A percentile compares a stretch with the other conserved stretches of the same genome.
Evolutionary conservation across 805 yeast species (phyloP).

Genomic region (Saturnispora halmiae): DNA sequence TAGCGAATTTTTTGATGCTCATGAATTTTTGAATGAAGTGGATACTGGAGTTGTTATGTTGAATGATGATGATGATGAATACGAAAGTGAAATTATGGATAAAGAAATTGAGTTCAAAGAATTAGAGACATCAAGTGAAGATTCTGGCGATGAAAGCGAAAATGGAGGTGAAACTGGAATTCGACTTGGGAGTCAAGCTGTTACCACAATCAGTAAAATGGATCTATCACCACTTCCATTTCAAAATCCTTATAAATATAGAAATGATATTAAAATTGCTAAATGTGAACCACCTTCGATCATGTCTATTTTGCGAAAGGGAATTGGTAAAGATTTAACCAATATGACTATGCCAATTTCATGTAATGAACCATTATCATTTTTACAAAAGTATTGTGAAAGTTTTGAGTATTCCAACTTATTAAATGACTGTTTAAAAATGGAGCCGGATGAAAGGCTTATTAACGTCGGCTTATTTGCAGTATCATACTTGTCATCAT

Average conservation of each 20-base stretch:
- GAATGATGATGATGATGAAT: constrained; percentile 21
- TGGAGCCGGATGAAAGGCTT: constrained; percentile 48
- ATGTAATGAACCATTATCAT: constrained; percentile 82
- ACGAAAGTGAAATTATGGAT: background rate
- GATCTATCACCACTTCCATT: constrained; percentile 65
- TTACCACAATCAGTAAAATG: background rate
- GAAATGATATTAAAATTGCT: constrained; percentile 50
- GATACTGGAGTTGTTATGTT: constrained; percentile 50
- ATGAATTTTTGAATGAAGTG: constrained; percentile 44
- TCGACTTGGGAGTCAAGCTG: background rate
- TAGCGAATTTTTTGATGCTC: constrained; percentile 61
- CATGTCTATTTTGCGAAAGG: constrained; percentile 70
- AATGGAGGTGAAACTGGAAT: background rate
- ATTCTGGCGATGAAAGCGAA: constrained; percentile 1
- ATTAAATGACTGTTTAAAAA: constrained; percentile 44
- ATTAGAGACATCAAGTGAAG: constrained; percentile 3
- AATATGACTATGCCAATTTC: constrained; percentile 90
- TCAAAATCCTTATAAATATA: constrained; percentile 38
- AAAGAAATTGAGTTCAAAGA: background rate
- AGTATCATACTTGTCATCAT: constrained; percentile 58
- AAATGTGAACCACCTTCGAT: constrained; percentile 72
- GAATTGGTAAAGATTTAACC: constrained; percentile 84
- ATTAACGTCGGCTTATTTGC: constrained; percentile 77
- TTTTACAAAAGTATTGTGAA: constrained; percentile 74
- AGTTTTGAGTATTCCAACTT: constrained; percentile 65